A percentile compares a stretch with the other conserved stretches of the same genome.
Evolutionary conservation across 371 early-diverging fungal genomes (phyloP).

Genomic region (Rhizopus arrhizus): DNA sequence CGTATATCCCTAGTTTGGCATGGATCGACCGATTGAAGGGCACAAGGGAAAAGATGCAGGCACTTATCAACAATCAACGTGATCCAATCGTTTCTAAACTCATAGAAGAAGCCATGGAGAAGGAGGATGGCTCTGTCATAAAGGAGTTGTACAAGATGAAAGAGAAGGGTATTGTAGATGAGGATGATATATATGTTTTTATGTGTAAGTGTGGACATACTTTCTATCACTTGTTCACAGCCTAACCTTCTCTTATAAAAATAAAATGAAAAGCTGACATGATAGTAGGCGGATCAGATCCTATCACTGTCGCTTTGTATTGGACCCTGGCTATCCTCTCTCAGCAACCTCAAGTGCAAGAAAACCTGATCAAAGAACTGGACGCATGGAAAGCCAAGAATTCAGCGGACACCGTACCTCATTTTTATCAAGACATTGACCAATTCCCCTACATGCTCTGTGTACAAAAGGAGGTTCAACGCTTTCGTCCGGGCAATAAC

Average conservation of each 20-base stretch:
- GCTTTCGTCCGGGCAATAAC: conserved; percentile 6
- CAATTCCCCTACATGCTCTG: conserved; percentile 14
- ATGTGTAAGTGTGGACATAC: no score
- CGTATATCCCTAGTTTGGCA: no score
- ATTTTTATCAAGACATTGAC: conserved; percentile 4
- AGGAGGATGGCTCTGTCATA: no score
- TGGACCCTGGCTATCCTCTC: conserved; percentile 10
- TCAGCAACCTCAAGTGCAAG: conserved; percentile 1
- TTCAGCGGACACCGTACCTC: neutral
- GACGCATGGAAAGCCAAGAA: neutral
- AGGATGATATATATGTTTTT: neutral
- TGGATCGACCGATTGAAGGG: no score
- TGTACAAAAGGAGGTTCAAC: conserved; percentile 17
- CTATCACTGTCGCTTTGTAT: neutral
- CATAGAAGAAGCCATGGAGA: no score
- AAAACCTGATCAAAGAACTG: conserved; percentile 3
- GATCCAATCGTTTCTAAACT: no score
- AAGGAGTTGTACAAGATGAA: no score
- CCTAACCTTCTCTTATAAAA: neutral
- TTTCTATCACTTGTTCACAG: neutral
- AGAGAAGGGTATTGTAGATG: no score
- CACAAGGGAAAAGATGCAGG: no score
- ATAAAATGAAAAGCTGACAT: conserved; percentile 1
- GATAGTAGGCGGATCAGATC: conserved; percentile 2
- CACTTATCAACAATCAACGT: no score